A percentile compares a stretch with the other conserved stretches of the same genome.
These are phyloP conservation scores for Colletotrichum salicis DNA, from an alignment of 2,329 filamentous ascomycete species.

Conservation along the genomic window DNA sequence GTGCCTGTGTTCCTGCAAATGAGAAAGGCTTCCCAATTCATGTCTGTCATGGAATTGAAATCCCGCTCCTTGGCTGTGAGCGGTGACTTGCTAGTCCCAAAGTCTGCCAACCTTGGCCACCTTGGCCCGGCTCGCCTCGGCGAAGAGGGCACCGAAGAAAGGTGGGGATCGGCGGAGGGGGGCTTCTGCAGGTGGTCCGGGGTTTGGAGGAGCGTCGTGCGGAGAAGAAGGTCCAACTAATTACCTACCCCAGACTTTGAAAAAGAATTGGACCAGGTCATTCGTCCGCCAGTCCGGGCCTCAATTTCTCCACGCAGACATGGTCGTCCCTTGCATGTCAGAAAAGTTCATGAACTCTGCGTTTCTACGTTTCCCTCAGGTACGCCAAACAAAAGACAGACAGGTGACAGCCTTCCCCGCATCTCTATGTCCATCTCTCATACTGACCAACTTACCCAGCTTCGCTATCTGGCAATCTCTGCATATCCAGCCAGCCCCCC, in stretches of 20 bases:
- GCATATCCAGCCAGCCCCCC: background rate
- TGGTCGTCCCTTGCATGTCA: constrained; percentile 8
- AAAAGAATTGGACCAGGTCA: constrained; percentile 8
- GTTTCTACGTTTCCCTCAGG: background rate
- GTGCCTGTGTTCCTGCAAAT: background rate
- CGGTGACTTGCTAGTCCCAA: background rate
- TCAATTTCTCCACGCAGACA: constrained; percentile 24
- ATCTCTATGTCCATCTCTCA: background rate
- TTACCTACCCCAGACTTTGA: background rate
- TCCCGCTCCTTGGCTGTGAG: background rate
- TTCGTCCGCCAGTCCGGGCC: constrained; percentile 3
- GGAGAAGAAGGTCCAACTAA: constrained; percentile 16
- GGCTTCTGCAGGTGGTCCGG: background rate
- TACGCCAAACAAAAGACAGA: constrained; percentile 5
- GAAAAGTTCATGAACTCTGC: background rate
- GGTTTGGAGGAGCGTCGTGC: background rate
- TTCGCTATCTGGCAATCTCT: background rate
- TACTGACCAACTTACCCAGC: background rate
- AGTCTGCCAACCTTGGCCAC: background rate
- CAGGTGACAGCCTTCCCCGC: constrained; percentile 6
- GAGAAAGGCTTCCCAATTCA: too few relatives aligned
- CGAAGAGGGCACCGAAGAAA: constrained; percentile 13
- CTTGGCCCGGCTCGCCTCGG: constrained; percentile 9
- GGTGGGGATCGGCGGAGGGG: constrained; percentile 1
- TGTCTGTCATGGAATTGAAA: background rate